Base-by-base conservation (phyloP, 208 protist genomes). In the Leishmania tropica region DNA sequence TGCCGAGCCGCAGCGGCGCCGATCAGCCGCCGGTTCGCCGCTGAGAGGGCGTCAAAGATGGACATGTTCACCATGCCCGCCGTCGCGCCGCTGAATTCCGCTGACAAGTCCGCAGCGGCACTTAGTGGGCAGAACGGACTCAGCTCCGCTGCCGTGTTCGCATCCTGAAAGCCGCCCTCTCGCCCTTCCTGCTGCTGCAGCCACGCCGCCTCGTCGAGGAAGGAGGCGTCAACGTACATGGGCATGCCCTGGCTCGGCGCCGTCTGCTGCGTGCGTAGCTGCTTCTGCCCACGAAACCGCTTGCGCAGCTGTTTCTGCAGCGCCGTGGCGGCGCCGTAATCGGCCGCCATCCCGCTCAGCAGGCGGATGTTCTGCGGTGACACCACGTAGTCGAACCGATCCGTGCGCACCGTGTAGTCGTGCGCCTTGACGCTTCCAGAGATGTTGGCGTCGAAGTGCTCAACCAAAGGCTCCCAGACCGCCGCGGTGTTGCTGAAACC, bases 381-480 rank as follows among this genome's bases (percentile, higher is more conserved):
- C 35, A 97, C 53, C 7, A 97, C 90, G 68, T 90, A 91, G 86
- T 96, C 91, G n/a, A 96, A 64, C 13, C 86, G 89, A 35, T 91
- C 85, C 60, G 96, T 80, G 64, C 84, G 86, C 15, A 95, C 35
- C 77, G 83, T 85, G 83, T 91, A 97, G 76, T 89, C 76, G 78
- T 92, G 88, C 47, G 87, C 86, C 60, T 86, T 87, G 19, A 88
- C 77, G 70, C 90, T 92, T 77, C 91, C 94, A 0, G 81, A 83
- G 70, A 93, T 74, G 68, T 53, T 81, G 11, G 67, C 81, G 40
- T 90, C 87, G 62, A 97, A 85, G 48, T 84, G 70, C 85, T 97
- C 94, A n/a, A 97, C 77, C 21, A 94, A 83, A 54, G 94, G 94
- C 83, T 97, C 94, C 94, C 94, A 97, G 35, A 97, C 88, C 35